Conservation (phyloP, 805 yeast species). For the Ogataea chonburiensis region DNA sequence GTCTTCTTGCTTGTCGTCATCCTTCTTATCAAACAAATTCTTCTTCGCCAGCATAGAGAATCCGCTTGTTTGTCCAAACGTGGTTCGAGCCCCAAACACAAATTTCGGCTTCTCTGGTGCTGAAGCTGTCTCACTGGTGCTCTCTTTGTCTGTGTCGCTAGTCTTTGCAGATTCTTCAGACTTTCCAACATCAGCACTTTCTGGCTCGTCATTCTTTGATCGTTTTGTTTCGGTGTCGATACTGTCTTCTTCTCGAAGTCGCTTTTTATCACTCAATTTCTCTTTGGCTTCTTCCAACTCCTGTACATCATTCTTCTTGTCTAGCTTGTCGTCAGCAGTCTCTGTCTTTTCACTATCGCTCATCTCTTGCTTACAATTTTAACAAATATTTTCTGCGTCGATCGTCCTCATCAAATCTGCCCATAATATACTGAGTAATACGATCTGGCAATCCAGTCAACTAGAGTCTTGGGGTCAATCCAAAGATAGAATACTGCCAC, state of each 20-base stretch:
- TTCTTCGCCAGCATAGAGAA: conserved; percentile 35
- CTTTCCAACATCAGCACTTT: no score
- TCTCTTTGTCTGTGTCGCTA: conserved; percentile 1
- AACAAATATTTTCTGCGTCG: conserved; percentile 11
- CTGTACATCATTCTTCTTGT: conserved; percentile 10
- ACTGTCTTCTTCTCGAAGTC: conserved; percentile 3
- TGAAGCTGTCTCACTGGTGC: conserved; percentile 1
- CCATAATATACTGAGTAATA: conserved; percentile 7
- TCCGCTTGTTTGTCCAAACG: conserved; percentile 46
- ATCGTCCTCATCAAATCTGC: conserved; percentile 6
- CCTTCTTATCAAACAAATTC: conserved; percentile 32
- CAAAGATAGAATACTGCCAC: conserved; percentile 7
- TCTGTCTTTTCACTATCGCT: conserved; percentile 4
- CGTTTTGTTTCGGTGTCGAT: conserved; percentile 1
- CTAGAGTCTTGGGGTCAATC: conserved; percentile 6
- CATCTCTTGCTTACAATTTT: conserved; percentile 9
- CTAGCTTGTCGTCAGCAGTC: conserved; percentile 6
- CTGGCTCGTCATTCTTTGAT: not conserved
- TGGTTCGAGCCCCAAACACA: conserved; percentile 55
- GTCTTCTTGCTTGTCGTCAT: conserved; percentile 2
- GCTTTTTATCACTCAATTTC: no score
- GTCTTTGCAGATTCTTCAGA: conserved; percentile 4
- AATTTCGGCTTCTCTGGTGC: conserved; percentile 39
- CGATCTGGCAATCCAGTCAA: conserved; percentile 1
- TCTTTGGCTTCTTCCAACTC: conserved; percentile 1